Evolutionary conservation across 352 stramenopile species (phyloP).

Genomic region (Phytophthora kernoviae): DNA sequence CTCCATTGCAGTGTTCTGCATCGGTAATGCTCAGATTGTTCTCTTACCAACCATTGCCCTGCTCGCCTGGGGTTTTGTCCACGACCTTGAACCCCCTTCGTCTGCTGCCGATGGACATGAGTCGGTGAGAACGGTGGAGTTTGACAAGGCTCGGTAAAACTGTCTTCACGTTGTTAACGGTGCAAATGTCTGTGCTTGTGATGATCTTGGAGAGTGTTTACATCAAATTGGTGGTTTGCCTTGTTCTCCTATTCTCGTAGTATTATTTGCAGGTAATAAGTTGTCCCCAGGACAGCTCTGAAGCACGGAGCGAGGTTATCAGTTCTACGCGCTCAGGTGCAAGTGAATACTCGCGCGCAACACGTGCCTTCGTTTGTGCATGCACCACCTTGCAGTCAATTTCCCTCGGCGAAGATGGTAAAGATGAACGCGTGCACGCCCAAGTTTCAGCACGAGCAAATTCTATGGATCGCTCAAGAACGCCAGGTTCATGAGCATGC

Average conservation of each 20-base stretch:
- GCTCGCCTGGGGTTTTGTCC: conserved; percentile 37
- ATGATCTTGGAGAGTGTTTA: background rate
- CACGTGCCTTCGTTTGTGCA: conserved; percentile 51
- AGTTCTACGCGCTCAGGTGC: conserved; percentile 44
- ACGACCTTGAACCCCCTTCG: conserved; percentile 20
- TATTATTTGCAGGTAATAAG: conserved; percentile 52
- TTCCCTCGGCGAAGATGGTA: conserved; percentile 15
- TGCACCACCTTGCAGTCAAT: conserved; percentile 51
- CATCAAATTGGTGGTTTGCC: background rate
- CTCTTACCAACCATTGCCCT: conserved; percentile 69
- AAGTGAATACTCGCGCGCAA: conserved; percentile 58
- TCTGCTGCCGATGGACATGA: conserved; percentile 12
- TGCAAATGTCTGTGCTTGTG: background rate
- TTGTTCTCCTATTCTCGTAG: background rate
- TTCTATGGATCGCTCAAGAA: conserved; percentile 65
- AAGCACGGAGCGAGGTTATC: conserved; percentile 48
- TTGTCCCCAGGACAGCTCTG: conserved; percentile 55
- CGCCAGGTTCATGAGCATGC: conserved; percentile 64
- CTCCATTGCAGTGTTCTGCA: conserved; percentile 83
- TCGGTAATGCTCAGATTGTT: conserved; percentile 76
- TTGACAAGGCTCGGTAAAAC: conserved; percentile 24
- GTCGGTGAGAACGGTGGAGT: conserved; percentile 12
- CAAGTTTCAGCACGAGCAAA: conserved; percentile 52
- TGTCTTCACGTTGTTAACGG: background rate
- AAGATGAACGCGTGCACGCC: conserved; percentile 52